Evolutionary conservation across 2,329 filamentous ascomycete species (phyloP).

Genomic region (Phoma sp.): DNA sequence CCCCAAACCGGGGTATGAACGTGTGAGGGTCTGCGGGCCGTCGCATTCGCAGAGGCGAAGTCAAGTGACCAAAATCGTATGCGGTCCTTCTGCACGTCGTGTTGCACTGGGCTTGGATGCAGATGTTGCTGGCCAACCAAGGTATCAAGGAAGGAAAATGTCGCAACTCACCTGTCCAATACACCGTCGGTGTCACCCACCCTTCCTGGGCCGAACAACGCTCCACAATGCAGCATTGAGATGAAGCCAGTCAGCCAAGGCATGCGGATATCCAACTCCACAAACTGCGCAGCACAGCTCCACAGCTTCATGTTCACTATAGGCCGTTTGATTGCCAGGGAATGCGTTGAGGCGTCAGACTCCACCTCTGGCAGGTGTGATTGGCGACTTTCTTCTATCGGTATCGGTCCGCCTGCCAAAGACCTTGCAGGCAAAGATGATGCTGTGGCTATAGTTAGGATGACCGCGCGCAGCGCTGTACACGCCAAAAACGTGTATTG

Average conservation of each 20-base stretch:
- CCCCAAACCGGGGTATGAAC: constrained; percentile 39
- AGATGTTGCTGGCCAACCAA: constrained; percentile 43
- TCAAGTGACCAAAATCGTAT: constrained; percentile 69
- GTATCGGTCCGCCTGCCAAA: constrained; percentile 40
- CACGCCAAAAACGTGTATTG: constrained; percentile 60
- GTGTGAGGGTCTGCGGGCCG: constrained; percentile 47
- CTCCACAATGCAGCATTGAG: constrained; percentile 77
- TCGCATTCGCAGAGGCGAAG: constrained; percentile 54
- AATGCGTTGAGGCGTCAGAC: constrained; percentile 44
- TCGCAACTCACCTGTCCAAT: constrained; percentile 84
- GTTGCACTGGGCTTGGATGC: constrained; percentile 35
- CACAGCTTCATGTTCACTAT: constrained; percentile 81
- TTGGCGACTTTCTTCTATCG: constrained; percentile 41
- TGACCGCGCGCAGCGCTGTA: constrained; percentile 70
- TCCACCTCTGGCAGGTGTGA: constrained; percentile 36
- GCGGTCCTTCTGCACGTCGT: constrained; percentile 54
- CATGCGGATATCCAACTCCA: constrained; percentile 82
- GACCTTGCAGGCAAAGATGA: constrained; percentile 69
- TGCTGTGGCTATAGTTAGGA: constrained; percentile 70
- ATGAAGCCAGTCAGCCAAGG: constrained; percentile 84
- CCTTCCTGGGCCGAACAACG: constrained; percentile 75
- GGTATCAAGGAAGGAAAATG: constrained; percentile 32
- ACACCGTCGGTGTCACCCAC: constrained; percentile 77
- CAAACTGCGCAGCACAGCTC: constrained; percentile 73
- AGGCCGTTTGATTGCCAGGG: constrained; percentile 60